Percentiles rank a stretch among this genome's conserved stretches.
Evolutionary conservation across 2,329 filamentous ascomycete species (phyloP).

Genomic region (Fusarium ramigenum): DNA sequence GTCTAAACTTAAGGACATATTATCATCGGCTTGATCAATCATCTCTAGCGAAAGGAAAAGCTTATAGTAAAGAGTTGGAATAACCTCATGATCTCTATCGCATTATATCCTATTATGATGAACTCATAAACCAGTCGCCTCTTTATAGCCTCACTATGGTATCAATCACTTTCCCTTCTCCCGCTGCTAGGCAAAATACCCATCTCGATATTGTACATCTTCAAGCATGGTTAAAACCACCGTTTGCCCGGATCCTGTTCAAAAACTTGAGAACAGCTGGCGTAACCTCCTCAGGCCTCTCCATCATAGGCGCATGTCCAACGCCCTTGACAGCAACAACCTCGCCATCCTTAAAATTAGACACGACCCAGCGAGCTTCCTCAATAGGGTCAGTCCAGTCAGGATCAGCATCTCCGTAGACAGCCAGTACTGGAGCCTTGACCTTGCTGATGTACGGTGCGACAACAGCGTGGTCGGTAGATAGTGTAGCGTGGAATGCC

Average conservation of each 20-base stretch:
- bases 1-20: background rate
- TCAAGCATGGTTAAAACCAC: background rate
- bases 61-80: background rate
- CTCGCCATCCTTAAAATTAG: conserved; percentile 5
- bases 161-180: background rate
- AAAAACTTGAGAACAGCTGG: conserved; percentile 14
- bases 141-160: background rate
- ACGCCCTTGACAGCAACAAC: conserved; percentile 10
- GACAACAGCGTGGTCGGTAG: conserved; percentile 15
- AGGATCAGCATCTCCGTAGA: conserved; percentile 28
- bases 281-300: conserved; percentile 10
- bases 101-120: background rate
- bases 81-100: background rate
- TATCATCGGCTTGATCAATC: fast-evolving
- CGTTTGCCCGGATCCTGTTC: background rate
- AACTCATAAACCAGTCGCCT: too few relatives aligned
- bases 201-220: too few relatives aligned
- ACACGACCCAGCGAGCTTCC: conserved; percentile 21
- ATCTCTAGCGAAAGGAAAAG: background rate
- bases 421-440: conserved; percentile 21
- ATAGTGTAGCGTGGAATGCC: conserved; percentile 25
- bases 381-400: conserved; percentile 26
- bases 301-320: conserved; percentile 23
- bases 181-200: fast-evolving
- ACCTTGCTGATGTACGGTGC: conserved; percentile 16